Evolutionary conservation across 257 asterid species (phyloP).

Genomic region (Linaria vulgaris): DNA sequence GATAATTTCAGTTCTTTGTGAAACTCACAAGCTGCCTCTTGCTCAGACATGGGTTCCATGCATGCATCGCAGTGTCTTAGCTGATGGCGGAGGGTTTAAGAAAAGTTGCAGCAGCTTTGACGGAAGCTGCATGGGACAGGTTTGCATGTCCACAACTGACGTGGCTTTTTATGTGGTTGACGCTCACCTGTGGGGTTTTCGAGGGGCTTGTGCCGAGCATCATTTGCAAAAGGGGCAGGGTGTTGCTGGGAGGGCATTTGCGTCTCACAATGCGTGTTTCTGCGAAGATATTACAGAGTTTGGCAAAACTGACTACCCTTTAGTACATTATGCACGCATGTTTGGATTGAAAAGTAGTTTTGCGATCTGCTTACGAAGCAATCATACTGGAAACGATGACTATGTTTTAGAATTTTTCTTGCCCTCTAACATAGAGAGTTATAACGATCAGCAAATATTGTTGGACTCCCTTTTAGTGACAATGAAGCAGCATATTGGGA

Average conservation of each 20-base stretch:
- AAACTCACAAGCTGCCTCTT: constrained; percentile 75
- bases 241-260: constrained; percentile 84
- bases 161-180: constrained; percentile 80
- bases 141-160: constrained; percentile 89
- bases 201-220: constrained; percentile 88
- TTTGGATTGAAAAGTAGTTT: constrained; percentile 69
- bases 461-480: constrained; percentile 68
- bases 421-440: constrained; percentile 47
- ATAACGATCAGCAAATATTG: constrained; percentile 51
- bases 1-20: constrained; percentile 80
- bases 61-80: constrained; percentile 73
- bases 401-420: constrained; percentile 75
- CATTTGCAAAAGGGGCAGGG: constrained; percentile 93
- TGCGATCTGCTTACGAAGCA: constrained; percentile 75
- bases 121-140: constrained; percentile 91
- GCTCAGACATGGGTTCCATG: constrained; percentile 99
- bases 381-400: constrained; percentile 78
- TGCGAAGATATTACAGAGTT: constrained; percentile 66
- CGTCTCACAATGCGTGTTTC: constrained; percentile 55
- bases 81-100: constrained; percentile 79
- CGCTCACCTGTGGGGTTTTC: constrained; percentile 87
- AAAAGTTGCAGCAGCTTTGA: constrained; percentile 92
- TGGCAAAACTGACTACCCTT: constrained; percentile 84
- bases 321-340: constrained; percentile 92
- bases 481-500: constrained; percentile 73